Base-by-base conservation (phyloP, 2,329 filamentous ascomycete genomes). In the Pseudocercospora ulei region DNA sequence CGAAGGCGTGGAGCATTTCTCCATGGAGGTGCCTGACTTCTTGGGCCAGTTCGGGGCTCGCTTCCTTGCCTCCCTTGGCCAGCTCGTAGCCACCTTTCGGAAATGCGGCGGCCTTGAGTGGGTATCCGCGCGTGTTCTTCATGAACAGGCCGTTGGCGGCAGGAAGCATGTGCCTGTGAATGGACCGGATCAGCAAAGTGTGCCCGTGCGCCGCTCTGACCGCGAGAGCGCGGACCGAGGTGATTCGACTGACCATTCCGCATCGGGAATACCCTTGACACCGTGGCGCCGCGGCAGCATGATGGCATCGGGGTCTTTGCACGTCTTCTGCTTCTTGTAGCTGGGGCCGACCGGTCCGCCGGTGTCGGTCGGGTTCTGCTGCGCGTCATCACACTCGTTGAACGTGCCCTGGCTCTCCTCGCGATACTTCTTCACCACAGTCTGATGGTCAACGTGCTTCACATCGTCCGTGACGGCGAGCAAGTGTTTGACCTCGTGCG, bases 61-160 rank as follows among this genome's bases (percentile, higher is more conserved):
- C 48, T 41, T 49, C 44, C 24, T 39, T 44, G 16, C 51, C 51
- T 48, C 47, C 52, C 29, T 49, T 43, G 4, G 12, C 35, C 30
- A 57, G 29, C n/a, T 43, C 16, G 14, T 50, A 55, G 11, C 56
- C 56, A 12, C 53, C 51, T 9, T 25, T 19, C 2, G 55, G 55
- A 4, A 59, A 35, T 3, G 47, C 53, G 12, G 39, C 37, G 7
- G 55, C 49, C 14, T 41, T 50, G 5, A 59, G 37, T 7, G 56
- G 55, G 31, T 48, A 54, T 28, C 56, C 55, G 13, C 50, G 48
- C 11, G 47, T 56, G 34, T 44, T 50, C 23, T 49, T 49, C 46
- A 55, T 48, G 30, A 52, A 51, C 11, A 59, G 39, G 1, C 50
- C 56, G 28, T 59, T 59, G 4, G 52, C 50, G 5, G 56, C 56